Percentiles rank a stretch among this genome's conserved stretches.
phyloP scores from a whole-genome alignment of 2,329 filamentous ascomycete species.

The Paecilomyces variotii region DNA sequence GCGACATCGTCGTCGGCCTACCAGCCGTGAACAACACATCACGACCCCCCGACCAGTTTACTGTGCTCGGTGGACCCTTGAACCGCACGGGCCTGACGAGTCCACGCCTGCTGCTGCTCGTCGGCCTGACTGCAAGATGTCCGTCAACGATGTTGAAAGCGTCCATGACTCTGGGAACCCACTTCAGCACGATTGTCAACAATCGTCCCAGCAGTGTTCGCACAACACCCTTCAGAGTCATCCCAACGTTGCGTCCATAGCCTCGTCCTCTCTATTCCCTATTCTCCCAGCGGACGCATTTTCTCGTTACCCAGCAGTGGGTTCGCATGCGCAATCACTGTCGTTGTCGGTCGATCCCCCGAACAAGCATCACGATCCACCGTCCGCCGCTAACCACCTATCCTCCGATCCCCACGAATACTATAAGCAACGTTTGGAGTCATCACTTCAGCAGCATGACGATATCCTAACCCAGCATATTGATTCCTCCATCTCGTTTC shows the following conservation, averaged over 20 bases:
- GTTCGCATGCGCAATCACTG: constrained; percentile 13
- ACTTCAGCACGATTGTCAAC: constrained; percentile 22
- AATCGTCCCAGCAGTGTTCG: constrained; percentile 21
- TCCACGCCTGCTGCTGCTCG: constrained; percentile 19
- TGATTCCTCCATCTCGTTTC: constrained; percentile 12
- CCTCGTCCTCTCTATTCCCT: constrained; percentile 12
- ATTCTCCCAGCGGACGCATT: constrained; percentile 20
- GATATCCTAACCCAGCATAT: constrained; percentile 15
- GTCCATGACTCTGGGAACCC: constrained; percentile 26
- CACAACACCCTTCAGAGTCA: constrained; percentile 14
- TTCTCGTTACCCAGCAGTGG: constrained; percentile 8
- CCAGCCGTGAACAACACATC: constrained; percentile 33
- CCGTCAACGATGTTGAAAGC: constrained; percentile 35
- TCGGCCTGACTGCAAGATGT: constrained; percentile 33
- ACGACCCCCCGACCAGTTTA: constrained; percentile 13
- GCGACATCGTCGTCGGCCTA: constrained; percentile 27
- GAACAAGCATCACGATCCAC: constrained; percentile 15
- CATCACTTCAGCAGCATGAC: constrained; percentile 19
- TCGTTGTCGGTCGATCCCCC: constrained; percentile 10
- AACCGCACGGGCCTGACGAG: constrained; percentile 22
- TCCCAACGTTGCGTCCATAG: constrained; percentile 21
- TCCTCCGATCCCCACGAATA: constrained; percentile 44
- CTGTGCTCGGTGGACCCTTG: constrained; percentile 4
- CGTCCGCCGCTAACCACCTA: constrained; percentile 9
- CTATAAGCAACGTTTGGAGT: constrained; percentile 40